A percentile compares a stretch with the other conserved stretches of the same genome.
Conservation (phyloP, 805 yeast species). For the Cyberlindnera veronae region DNA sequence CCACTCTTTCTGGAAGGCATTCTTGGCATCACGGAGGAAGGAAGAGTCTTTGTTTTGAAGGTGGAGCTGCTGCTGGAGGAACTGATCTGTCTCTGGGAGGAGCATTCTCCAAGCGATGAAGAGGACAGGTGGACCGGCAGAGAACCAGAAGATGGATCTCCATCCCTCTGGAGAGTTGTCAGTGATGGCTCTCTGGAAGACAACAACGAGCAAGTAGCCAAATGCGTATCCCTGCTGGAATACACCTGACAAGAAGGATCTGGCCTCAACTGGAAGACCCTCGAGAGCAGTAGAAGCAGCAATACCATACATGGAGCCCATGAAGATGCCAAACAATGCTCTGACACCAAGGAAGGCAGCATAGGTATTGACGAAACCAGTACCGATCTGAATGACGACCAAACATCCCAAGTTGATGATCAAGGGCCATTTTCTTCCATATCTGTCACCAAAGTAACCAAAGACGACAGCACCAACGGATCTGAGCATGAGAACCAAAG, state of each 20-base stretch:
- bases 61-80: conserved; percentile 38
- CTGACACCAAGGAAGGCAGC: conserved; percentile 58
- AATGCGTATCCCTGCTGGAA: conserved; percentile 81
- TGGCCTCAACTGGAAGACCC: conserved; percentile 45
- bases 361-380: conserved; percentile 57
- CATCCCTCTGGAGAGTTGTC: conserved; percentile 49
- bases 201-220: conserved; percentile 62
- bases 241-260: conserved; percentile 60
- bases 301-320: conserved; percentile 48
- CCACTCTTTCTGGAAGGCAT: conserved; percentile 50
- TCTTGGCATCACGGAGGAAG: conserved; percentile 31
- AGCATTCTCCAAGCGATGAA: conserved; percentile 40
- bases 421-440: conserved; percentile 61
- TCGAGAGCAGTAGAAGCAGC: conserved; percentile 42
- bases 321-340: conserved; percentile 55
- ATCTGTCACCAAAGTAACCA: conserved; percentile 56
- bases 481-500: conserved; percentile 64
- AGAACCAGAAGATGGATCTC: conserved; percentile 68
- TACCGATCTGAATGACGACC: conserved; percentile 55
- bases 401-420: conserved; percentile 43
- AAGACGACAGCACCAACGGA: conserved; percentile 63
- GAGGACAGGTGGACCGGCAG: conserved; percentile 51
- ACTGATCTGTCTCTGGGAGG: conserved; percentile 53
- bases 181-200: conserved; percentile 61
- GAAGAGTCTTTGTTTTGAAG: conserved; percentile 30